A percentile compares a stretch with the other conserved stretches of the same genome.
Evolutionary conservation across 192 early-diverging fungal species (phyloP).

Genomic region (Podila minutissima): DNA sequence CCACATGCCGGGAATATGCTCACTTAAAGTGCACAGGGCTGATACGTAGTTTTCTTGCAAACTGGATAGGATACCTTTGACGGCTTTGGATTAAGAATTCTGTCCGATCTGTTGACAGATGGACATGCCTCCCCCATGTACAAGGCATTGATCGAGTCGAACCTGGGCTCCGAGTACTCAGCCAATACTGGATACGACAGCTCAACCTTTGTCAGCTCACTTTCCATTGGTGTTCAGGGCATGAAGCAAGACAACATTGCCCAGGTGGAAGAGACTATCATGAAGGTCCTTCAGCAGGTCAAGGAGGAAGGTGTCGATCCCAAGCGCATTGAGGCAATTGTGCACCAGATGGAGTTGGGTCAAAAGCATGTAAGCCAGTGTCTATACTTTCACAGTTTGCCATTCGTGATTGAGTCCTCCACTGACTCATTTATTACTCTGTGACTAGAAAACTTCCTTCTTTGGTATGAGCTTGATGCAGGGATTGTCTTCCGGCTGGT

Average conservation of each 20-base stretch:
- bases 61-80: constrained; percentile 76
- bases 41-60: background rate
- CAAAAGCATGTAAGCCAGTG: constrained; percentile 78
- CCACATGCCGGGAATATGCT: too few relatives aligned
- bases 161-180: constrained; percentile 90
- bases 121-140: constrained; percentile 95
- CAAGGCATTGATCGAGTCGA: constrained; percentile 90
- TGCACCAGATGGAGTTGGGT: constrained; percentile 91
- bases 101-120: constrained; percentile 84
- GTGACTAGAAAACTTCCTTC: constrained; percentile 75
- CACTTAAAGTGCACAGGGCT: background rate
- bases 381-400: background rate
- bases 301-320: constrained; percentile 81
- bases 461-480: constrained; percentile 91
- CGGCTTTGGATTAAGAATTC: constrained; percentile 83
- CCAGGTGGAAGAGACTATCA: constrained; percentile 75
- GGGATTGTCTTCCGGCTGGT: constrained; percentile 81
- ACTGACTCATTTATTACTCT: background rate
- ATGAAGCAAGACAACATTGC: constrained; percentile 74
- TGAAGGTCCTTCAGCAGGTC: constrained; percentile 72
- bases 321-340: constrained; percentile 80
- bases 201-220: constrained; percentile 68
- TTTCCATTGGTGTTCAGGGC: constrained; percentile 92
- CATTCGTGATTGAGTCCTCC: background rate
- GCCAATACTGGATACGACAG: constrained; percentile 91